Evolutionary conservation across 2,329 filamentous ascomycete species (phyloP), one percentile per base, ranked within the genome.

Genomic region (Paracoccidioides lutzii): DNA sequence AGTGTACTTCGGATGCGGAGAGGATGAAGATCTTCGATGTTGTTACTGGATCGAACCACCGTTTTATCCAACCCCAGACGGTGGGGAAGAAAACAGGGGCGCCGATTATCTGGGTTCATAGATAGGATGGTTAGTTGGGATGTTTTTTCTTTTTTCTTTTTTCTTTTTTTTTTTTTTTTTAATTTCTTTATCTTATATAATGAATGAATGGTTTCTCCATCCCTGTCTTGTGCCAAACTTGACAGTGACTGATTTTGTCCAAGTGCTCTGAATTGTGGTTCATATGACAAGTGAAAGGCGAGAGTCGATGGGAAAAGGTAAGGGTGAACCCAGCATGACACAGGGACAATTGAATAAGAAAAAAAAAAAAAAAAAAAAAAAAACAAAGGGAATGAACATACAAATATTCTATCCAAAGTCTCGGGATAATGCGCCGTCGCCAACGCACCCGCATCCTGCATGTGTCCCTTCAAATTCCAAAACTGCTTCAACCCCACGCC

Each of bases 21-120:
- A 97, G 81, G 63, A 97, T 93, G 70, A 95, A 95, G 69, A 97
- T 96, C 75, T 97, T 97, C 65, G 88, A 93, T 3, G 90, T 88
- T 38, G 91, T 96, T 59, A 90, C 89, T 5, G 90, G 90, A 73
- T 90, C 87, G 66, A 95, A 95, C 90, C 90, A 95, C 66, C 87
- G 85, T 78, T 95, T 95, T 73, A 95, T 81, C 89, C 90, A 95
- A 61, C 87, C 83, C 90, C 90, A 70, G 58, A 95, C 88, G 2
- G 89, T 95, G 52, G 87, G 86, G 76, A 95, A 95, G 78, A 95
- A 95, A 48, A 80, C 74, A 51, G 91, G 91, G 0, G 91, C 91
- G 59, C 90, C 90, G 60, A 96, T 89, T 65, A 97, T 86, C 79
- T 82, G 49, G n/a, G 9, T 30, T 30, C 3, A 41, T 4, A 32